These are phyloP conservation scores for Ceratobasidium sp. DNA, from an alignment of 1,284 basidiomycete species.

Conservation along the genomic window DNA sequence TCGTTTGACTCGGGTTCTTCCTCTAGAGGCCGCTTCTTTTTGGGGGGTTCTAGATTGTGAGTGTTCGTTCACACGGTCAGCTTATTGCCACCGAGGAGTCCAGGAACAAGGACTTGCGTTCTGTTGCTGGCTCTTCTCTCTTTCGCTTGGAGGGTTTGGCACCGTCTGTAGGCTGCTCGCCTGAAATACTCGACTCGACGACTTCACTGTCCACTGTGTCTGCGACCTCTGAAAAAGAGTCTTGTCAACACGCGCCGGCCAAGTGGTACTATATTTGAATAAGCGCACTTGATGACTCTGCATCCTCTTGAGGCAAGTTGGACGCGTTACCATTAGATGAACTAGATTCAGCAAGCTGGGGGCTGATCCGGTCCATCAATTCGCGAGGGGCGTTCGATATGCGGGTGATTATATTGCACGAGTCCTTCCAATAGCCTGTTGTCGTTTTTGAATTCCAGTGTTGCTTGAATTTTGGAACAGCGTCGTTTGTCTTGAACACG, in stretches of 20 bases:
- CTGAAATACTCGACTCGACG: not conserved
- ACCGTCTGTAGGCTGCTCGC: not conserved
- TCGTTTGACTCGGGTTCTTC: conserved; percentile 10
- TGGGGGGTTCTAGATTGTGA: not conserved
- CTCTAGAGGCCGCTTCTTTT: not conserved
- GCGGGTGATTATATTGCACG: conserved; percentile 2
- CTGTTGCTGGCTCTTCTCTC: conserved; percentile 4
- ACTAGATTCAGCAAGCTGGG: not conserved
- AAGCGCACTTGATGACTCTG: conserved; percentile 2
- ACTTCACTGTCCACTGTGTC: not conserved
- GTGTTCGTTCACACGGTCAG: not conserved
- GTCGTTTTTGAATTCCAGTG: conserved; percentile 3
- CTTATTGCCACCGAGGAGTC: not conserved
- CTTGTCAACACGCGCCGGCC: not conserved
- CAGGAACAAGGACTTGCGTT: not conserved
- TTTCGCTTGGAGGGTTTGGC: conserved; percentile 11
- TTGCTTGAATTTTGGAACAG: conserved; percentile 21
- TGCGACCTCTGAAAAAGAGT: not conserved
- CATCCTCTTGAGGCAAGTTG: not conserved
- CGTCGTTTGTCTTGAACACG: conserved; percentile 15
- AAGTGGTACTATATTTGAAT: not conserved
- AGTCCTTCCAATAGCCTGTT: conserved; percentile 17
- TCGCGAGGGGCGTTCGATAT: conserved; percentile 5
- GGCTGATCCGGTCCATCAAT: conserved; percentile 4
- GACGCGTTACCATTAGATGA: not conserved